Conservation (phyloP, 108 stramenopile genomes). For the Chaetoceros tenuissimus region DNA sequence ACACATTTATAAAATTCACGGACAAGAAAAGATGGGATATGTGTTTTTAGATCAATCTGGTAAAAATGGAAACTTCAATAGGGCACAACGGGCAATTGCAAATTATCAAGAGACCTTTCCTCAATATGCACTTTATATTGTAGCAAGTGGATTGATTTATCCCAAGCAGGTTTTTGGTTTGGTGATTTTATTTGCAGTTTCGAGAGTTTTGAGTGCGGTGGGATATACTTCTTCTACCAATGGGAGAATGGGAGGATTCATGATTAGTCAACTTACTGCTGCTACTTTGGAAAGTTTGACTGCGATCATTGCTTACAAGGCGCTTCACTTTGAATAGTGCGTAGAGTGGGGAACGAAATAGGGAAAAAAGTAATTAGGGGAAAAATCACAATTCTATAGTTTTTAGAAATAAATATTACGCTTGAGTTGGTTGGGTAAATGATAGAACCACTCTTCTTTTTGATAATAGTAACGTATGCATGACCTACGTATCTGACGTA, state of each 20-base stretch:
- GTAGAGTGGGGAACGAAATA: too few species aligned
- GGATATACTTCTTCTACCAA: constrained; percentile 1
- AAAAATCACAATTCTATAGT: too few species aligned
- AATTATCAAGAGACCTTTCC: constrained; percentile 20
- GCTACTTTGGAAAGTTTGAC: not conserved
- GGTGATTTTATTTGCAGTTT: not conserved
- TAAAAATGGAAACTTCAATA: constrained; percentile 11
- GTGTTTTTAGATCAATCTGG: constrained; percentile 18
- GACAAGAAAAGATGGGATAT: constrained; percentile 14
- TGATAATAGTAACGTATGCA: too few species aligned
- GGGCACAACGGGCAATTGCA: constrained; percentile 14
- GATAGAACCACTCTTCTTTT: too few species aligned
- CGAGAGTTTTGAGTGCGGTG: not conserved
- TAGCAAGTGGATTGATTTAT: constrained; percentile 10
- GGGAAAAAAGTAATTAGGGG: too few species aligned
- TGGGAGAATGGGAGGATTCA: constrained; percentile 5
- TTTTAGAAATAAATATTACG: too few species aligned
- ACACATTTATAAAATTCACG: constrained; percentile 18
- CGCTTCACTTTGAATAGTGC: too few species aligned
- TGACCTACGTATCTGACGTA: too few species aligned
- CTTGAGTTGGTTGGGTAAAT: too few species aligned
- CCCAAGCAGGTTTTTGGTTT: constrained; percentile 7
- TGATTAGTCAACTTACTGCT: not conserved
- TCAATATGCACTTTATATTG: constrained; percentile 1
- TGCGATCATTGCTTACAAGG: constrained; percentile 7